A percentile compares a stretch with the other conserved stretches of the same genome.
These are phyloP conservation scores for Heteromeles arbutifolia DNA, from an alignment of 306 rosid genomes.

Conservation along the genomic window DNA sequence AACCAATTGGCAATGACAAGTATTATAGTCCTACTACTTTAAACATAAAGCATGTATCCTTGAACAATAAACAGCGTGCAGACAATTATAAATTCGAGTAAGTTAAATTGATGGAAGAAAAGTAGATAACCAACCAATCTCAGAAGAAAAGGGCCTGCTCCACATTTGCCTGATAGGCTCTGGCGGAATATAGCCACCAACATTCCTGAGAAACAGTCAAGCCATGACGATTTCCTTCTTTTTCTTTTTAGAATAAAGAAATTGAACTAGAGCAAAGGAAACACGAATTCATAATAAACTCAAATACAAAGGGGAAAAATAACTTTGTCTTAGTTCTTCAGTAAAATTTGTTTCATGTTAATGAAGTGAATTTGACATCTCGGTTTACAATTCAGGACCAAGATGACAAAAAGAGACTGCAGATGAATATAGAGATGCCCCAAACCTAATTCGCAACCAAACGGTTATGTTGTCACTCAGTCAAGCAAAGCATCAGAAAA, in stretches of 20 bases:
- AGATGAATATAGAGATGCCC: neutral
- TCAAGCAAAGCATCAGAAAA: neutral
- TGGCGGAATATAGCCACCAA: conserved; percentile 11
- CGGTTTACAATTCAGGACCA: neutral
- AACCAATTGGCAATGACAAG: neutral
- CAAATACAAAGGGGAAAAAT: neutral
- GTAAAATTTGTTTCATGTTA: neutral
- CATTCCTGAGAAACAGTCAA: conserved; percentile 39
- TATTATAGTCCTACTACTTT: neutral
- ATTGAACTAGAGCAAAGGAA: neutral
- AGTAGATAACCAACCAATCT: conserved; percentile 44
- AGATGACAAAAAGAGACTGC: neutral
- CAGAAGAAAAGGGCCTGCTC: conserved; percentile 68
- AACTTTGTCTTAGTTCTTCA: neutral
- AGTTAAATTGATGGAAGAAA: conserved; percentile 1
- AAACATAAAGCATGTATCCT: neutral
- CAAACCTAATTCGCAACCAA: neutral
- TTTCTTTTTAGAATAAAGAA: neutral
- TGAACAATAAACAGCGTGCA: neutral
- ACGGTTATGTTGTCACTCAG: neutral
- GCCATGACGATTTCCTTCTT: neutral
- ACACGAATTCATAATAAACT: neutral
- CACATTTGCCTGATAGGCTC: conserved; percentile 36
- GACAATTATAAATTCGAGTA: neutral
- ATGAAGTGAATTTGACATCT: neutral